phyloP scores from a whole-genome alignment of 495 filamentous ascomycete species.

The Venustampulla echinocandica region DNA sequence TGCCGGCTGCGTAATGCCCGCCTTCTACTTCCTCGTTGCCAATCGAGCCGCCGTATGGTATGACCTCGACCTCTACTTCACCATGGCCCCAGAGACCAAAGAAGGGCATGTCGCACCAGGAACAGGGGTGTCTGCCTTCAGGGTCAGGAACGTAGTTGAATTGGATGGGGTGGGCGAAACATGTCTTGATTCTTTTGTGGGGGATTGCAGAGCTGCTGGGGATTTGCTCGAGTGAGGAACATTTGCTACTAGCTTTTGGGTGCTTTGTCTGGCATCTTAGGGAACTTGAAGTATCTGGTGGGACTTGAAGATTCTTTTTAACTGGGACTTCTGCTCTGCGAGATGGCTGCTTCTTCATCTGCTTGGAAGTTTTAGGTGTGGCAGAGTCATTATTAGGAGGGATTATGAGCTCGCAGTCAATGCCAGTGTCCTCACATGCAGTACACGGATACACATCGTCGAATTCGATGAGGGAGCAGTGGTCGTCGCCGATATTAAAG shows the following conservation, averaged over 20 bases:
- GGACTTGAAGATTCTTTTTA: too few relatives aligned
- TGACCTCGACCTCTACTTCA: background rate
- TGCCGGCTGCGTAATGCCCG: background rate
- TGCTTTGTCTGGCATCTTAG: too few relatives aligned
- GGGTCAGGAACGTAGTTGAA: conserved; percentile 14
- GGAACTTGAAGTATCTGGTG: too few relatives aligned
- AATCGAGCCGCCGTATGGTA: background rate
- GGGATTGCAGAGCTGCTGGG: background rate
- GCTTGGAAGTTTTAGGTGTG: too few relatives aligned
- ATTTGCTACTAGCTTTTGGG: background rate
- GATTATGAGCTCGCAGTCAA: conserved; percentile 16
- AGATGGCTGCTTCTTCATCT: too few relatives aligned
- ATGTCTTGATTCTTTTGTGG: conserved; percentile 10
- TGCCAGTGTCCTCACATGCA: conserved; percentile 8
- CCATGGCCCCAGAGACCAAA: conserved; percentile 14
- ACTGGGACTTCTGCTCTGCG: too few relatives aligned
- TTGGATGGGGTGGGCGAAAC: conserved; percentile 12
- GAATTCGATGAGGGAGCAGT: conserved; percentile 15
- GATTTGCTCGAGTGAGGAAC: background rate
- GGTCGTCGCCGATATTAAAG: conserved; percentile 11
- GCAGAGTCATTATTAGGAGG: too few relatives aligned
- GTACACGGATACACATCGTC: conserved; percentile 9
- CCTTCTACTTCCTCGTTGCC: conserved; percentile 15
- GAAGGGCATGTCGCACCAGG: conserved; percentile 11
- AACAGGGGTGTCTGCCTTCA: conserved; percentile 1